Base-by-base conservation (phyloP, 352 stramenopile genomes). In the Thalassiosira mediterranea region DNA sequence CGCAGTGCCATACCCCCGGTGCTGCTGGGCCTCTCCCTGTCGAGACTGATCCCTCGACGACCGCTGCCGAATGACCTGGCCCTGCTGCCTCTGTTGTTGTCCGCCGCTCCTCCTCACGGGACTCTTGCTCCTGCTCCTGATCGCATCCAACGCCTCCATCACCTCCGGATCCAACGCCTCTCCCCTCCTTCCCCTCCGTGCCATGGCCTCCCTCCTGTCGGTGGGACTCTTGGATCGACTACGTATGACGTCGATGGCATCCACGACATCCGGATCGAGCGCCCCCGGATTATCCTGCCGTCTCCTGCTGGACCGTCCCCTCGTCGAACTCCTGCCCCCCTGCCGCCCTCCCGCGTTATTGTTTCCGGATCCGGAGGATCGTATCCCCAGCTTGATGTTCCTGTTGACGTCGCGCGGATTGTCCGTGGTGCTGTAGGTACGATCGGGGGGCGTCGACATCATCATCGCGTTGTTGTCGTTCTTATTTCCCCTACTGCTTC, bases 221-320 rank as follows among this genome's bases (percentile, higher is more conserved):
- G 17, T 19, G 13, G 52, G 52, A 47, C 52, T 61, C 28, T 61
- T 61, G 28, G 31, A 48, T 21, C 52, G 26, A 29, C 47, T 29
- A 21, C 28, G 52, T 19, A 61, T 61, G 13, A 61, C 7, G 15
- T 32, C 28, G 52, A 61, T 61, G 4, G 52, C 52, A 37, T 61
- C 37, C 21, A 61, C 26, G 11, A 65, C 57, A 26, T 65, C 21
- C 1, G 57, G 57, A n/a, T 65, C 40, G 31, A 53, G 19, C 10
- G 4, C 13, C 3, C 40, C 54, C 19, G 26, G 54, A 26, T 47
- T n/a, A 4, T 31, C 31, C 57, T 65, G 57, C 17, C 29, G 31
- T 31, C 21, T 31, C 52, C 15, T 21, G n/a, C 7, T 17, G 17
- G 11, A 37, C 51, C 37, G 51, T 7, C 37, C 15, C 4, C 23